Base-by-base conservation (phyloP, 177 flowering plant species). In the Vitis hybrid region DNA sequence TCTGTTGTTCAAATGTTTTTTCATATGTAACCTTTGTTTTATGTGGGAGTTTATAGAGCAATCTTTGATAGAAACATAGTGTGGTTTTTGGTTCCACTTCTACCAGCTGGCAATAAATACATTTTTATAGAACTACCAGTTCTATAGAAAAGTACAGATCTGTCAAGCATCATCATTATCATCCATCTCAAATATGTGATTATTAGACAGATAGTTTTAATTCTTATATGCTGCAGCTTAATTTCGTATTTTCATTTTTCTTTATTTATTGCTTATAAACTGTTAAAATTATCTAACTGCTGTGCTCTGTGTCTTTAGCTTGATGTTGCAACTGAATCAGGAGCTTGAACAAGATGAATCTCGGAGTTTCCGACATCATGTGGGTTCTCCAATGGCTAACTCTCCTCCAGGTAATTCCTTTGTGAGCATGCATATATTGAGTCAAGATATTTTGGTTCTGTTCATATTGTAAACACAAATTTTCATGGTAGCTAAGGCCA, bases 271-370 rank as follows among this genome's bases (percentile, higher is more conserved):
- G 18, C 5, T 64, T 69, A 4, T 58, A 8, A 50, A 9, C 19
- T 62, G 7, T 40, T 30, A 12, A 19, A 52, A 34, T 19, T 45
- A 17, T 48, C 62, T 14, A 51, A 66, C 65, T 55, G 14, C 51
- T 48, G 1, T 57, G 21, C 18, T 32, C 71, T 76, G 15, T 57
- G 23, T 15, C 66, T 62, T 68, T 78, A 96, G 99, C 84, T 84
- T 96, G 85, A 82, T 96, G 91, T 85, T 82, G 76, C 98, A 96
- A 79, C 56, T 94, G 72, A 89, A 84, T 78, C 98, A 91, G 79
- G 98, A 92, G 49, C 82, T 85, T 68, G 99, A 93, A 23, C 91
- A 75, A 63, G 98, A 94, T 72, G 99, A 96, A 60, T 62, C 88
- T 52, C 79, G 89, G 65, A 75, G 74, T 72, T 89, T 86, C 57